These are phyloP conservation scores for Pezicula neosporulosa DNA, from an alignment of 2,329 filamentous ascomycete genomes.

Conservation along the genomic window DNA sequence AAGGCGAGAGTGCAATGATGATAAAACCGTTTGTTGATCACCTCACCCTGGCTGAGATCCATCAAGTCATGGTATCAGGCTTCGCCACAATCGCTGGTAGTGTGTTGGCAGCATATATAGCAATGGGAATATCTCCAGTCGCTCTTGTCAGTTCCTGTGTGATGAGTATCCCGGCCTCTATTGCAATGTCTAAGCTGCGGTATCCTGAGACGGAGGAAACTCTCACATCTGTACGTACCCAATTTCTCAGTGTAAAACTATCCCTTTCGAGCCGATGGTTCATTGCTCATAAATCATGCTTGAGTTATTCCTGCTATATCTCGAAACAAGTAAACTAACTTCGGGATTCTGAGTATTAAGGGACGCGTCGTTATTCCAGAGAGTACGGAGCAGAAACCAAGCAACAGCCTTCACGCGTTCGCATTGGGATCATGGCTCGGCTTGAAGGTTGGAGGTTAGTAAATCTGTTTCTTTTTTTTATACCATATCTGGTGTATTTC, in stretches of 20 bases:
- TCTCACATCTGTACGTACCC: constrained; percentile 58
- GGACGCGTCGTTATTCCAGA: constrained; percentile 70
- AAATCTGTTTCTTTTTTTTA: too few species aligned
- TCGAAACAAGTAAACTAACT: too few species aligned
- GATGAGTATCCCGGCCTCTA: constrained; percentile 90
- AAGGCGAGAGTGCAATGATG: constrained; percentile 91
- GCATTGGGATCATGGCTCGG: constrained; percentile 82
- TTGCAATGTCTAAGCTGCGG: constrained; percentile 85
- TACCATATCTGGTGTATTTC: too few species aligned
- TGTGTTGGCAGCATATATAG: constrained; percentile 82
- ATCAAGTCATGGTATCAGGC: constrained; percentile 89
- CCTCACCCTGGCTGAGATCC: constrained; percentile 82
- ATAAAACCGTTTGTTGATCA: constrained; percentile 83
- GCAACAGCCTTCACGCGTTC: constrained; percentile 81
- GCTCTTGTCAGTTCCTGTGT: constrained; percentile 88
- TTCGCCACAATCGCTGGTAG: constrained; percentile 91
- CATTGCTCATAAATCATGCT: too few species aligned
- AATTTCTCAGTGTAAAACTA: too few species aligned
- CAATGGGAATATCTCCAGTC: constrained; percentile 77
- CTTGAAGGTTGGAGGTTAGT: constrained; percentile 65
- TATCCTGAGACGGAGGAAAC: constrained; percentile 87
- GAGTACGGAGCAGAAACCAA: constrained; percentile 69
- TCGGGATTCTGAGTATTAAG: too few species aligned
- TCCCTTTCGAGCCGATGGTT: too few species aligned
- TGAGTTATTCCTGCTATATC: too few species aligned